Conservation (phyloP, 1,284 basidiomycete genomes). For the Thecaphora thlaspeos region DNA sequence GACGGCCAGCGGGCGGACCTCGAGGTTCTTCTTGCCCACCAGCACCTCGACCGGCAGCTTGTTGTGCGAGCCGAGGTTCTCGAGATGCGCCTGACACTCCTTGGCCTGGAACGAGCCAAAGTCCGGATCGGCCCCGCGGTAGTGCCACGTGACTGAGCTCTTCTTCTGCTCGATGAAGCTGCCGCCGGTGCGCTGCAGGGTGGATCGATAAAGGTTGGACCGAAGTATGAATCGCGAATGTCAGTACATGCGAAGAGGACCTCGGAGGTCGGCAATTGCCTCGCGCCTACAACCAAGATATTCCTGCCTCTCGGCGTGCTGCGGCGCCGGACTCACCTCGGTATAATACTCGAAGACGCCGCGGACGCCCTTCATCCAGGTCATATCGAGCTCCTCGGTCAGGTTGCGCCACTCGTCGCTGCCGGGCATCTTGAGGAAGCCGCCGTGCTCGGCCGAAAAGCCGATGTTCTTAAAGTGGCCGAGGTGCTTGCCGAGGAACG, state of each 20-base stretch:
- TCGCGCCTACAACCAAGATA: too few species aligned
- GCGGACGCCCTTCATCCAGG: constrained; percentile 92
- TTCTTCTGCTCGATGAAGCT: constrained; percentile 95
- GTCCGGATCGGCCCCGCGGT: constrained; percentile 86
- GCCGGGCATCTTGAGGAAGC: constrained; percentile 76
- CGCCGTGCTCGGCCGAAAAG: constrained; percentile 94
- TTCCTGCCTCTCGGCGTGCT: too few species aligned
- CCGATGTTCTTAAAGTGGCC: constrained; percentile 81
- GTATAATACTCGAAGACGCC: constrained; percentile 97
- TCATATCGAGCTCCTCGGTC: constrained; percentile 89
- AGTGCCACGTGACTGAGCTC: constrained; percentile 97
- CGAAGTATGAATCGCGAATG: too few species aligned
- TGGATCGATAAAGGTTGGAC: too few species aligned
- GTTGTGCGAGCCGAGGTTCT: constrained; percentile 66
- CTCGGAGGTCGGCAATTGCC: too few species aligned
- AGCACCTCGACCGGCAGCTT: constrained; percentile 58
- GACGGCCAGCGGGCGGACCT: constrained; percentile 88
- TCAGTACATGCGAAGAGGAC: too few species aligned
- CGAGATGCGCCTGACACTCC: constrained; percentile 92
- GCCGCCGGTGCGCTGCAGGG: constrained; percentile 75
- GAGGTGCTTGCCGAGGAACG: constrained; percentile 86
- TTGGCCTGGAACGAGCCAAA: constrained; percentile 71
- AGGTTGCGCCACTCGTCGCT: constrained; percentile 80
- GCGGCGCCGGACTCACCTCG: constrained; percentile 64
- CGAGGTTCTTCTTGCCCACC: constrained; percentile 92